Conservation (phyloP, 345 rosid species). For the Eucalyptus grandis region DNA sequence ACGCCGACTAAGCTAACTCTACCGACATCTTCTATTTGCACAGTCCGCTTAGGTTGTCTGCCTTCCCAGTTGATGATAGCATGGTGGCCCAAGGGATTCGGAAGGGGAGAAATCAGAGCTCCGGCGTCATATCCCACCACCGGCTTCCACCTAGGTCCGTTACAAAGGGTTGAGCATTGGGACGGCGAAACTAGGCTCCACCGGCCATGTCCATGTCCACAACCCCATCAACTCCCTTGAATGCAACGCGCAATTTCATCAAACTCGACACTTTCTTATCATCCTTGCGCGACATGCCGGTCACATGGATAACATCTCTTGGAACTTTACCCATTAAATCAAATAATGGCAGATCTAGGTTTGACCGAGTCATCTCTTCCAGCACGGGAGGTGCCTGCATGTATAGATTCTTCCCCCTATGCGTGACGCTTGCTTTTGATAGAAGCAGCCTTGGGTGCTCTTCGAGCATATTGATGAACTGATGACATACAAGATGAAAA, state of each 20-base stretch:
- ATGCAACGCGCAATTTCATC: conserved; percentile 51
- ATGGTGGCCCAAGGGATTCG: not conserved
- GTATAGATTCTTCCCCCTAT: conserved; percentile 54
- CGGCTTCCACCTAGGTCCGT: not conserved
- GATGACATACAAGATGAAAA: not conserved
- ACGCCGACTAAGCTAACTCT: too few relatives aligned
- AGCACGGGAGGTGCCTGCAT: conserved; percentile 95
- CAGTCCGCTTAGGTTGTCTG: too few relatives aligned
- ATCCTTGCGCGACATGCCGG: conserved; percentile 33
- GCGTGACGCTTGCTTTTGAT: conserved; percentile 63
- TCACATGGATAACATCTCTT: conserved; percentile 44
- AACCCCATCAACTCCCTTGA: conserved; percentile 65
- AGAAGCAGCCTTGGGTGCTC: conserved; percentile 63
- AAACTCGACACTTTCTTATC: conserved; percentile 44
- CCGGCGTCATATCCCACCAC: not conserved
- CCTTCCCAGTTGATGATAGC: too few relatives aligned
- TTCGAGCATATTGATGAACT: conserved; percentile 82
- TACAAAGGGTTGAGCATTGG: not conserved
- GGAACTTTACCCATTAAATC: conserved; percentile 65
- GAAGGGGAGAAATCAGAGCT: not conserved
- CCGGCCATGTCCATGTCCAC: conserved; percentile 76
- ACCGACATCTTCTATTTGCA: too few relatives aligned
- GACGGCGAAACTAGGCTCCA: conserved; percentile 35
- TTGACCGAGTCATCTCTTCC: conserved; percentile 79
- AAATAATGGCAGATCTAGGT: conserved; percentile 46